phyloP scores from a whole-genome alignment of 257 asterid species.

The Nicotiana tabacum region DNA sequence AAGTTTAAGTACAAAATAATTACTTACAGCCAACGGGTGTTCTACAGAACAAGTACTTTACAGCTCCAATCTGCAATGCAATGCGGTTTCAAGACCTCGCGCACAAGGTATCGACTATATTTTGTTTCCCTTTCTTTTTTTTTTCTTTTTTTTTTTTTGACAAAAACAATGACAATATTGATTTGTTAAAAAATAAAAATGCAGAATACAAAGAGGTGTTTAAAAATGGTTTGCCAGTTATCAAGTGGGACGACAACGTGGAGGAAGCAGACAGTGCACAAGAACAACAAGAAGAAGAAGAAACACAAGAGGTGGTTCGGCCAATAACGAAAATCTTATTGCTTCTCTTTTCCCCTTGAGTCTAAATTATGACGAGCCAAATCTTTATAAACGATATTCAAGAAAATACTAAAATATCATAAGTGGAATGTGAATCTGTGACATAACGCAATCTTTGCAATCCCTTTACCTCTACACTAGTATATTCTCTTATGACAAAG shows the following conservation, averaged over 20 bases:
- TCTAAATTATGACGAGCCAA: neutral
- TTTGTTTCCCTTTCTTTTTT: neutral
- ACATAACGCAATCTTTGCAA: neutral
- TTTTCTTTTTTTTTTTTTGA: neutral
- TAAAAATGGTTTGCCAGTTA: constrained; percentile 40
- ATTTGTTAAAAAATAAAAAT: neutral
- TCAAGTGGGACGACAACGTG: constrained; percentile 35
- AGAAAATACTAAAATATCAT: neutral
- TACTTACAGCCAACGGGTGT: constrained; percentile 22
- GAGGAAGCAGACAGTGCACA: constrained; percentile 36
- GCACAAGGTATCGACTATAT: constrained; percentile 29
- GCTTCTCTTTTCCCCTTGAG: neutral
- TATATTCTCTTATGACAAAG: neutral
- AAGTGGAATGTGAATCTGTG: neutral
- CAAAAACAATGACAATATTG: neutral
- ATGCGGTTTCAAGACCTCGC: constrained; percentile 37
- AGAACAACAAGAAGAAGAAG: constrained; percentile 17
- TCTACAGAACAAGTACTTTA: neutral
- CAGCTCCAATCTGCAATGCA: constrained; percentile 26
- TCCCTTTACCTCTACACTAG: neutral
- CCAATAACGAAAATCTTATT: neutral
- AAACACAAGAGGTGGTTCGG: constrained; percentile 24
- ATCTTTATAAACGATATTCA: neutral
- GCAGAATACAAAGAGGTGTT: constrained; percentile 41
- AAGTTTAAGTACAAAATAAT: neutral